Evolutionary conservation across 192 early-diverging fungal species (phyloP).

Genomic region (Anaeromyces robustus): DNA sequence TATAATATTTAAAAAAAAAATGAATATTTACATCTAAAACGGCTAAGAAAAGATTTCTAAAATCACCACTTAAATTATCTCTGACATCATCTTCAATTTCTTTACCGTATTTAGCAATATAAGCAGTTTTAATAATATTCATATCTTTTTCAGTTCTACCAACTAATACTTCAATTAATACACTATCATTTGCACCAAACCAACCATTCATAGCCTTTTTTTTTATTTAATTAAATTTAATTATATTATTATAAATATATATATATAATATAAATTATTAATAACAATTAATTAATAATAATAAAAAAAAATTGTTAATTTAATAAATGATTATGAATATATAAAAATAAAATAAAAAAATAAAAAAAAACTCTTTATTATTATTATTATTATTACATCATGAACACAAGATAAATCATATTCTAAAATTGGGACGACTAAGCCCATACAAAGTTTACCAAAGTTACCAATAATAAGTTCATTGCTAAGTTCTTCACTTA

Average conservation of each 20-base stretch:
- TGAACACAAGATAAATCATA: background rate
- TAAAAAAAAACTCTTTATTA: no score
- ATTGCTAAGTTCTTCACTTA: background rate
- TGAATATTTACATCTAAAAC: background rate
- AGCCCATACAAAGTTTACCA: background rate
- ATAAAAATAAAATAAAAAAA: no score
- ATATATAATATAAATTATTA: no score
- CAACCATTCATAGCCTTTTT: background rate
- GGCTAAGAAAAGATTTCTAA: background rate
- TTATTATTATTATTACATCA: no score
- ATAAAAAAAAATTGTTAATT: no score
- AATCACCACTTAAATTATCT: background rate
- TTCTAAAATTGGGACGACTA: background rate
- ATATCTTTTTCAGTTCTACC: background rate
- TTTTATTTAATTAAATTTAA: no score
- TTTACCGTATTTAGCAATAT: background rate
- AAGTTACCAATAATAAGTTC: background rate
- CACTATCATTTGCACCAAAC: background rate
- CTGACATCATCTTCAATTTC: background rate
- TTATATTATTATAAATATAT: no score
- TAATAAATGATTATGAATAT: no score
- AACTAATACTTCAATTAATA: background rate
- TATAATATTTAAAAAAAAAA: background rate
- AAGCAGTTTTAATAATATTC: background rate
- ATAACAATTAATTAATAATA: no score